A percentile compares a stretch with the other conserved stretches of the same genome.
These are phyloP conservation scores for Marsdenia floribunda DNA, from an alignment of 257 asterid species.

Conservation along the genomic window DNA sequence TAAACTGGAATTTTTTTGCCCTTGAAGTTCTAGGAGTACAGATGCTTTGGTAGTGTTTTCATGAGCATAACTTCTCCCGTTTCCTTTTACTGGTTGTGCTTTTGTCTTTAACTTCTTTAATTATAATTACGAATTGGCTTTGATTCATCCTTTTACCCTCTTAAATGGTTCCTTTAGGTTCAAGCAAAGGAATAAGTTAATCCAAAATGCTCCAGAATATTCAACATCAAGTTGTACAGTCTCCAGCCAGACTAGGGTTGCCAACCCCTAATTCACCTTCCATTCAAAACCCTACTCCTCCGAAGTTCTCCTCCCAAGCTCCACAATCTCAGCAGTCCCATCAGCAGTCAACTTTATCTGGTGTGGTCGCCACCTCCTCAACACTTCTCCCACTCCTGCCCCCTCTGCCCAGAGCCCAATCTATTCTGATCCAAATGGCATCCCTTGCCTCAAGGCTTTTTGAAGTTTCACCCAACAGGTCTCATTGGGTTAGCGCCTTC, in stretches of 20 bases:
- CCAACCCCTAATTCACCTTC: conserved; percentile 92
- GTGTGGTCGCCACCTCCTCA: conserved; percentile 50
- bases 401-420: conserved; percentile 83
- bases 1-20: not conserved
- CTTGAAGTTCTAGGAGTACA: not conserved
- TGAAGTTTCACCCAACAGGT: conserved; percentile 74
- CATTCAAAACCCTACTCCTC: conserved; percentile 53
- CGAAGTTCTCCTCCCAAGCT: conserved; percentile 58
- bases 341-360: conserved; percentile 39
- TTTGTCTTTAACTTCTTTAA: not conserved
- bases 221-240: conserved; percentile 78
- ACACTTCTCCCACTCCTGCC: conserved; percentile 87
- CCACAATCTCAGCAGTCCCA: conserved; percentile 39
- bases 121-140: not conserved
- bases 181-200: not conserved
- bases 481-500: conserved; percentile 73
- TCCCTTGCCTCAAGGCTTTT: conserved; percentile 73
- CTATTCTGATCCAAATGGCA: conserved; percentile 82
- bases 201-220: conserved; percentile 57
- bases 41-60: not conserved
- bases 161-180: conserved; percentile 3
- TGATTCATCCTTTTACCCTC: not conserved
- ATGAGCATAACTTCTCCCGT: not conserved
- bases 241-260: conserved; percentile 86
- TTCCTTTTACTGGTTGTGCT: not conserved